Base-by-base conservation (phyloP, 2,329 filamentous ascomycete genomes). In the Fusarium virguliforme region DNA sequence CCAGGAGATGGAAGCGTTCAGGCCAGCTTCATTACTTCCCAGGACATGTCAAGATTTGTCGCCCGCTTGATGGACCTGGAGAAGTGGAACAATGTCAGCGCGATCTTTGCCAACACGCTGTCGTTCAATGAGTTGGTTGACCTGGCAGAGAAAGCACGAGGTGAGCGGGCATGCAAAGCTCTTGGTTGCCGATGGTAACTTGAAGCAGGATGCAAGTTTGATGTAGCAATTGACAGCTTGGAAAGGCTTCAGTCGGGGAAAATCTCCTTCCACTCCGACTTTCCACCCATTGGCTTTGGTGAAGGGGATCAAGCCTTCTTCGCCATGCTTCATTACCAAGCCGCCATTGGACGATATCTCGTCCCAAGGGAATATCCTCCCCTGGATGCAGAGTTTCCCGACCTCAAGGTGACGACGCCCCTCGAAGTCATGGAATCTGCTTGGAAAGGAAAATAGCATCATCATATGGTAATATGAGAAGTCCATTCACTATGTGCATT, bases 221-320 rank as follows among this genome's bases (percentile, higher is more conserved):
- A 64, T 6, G 60, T 72, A 0, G 62, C 34, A 1, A 24, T 51
- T 9, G 72, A 74, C 15, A 74, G 68, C 5, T 18, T 77, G 15
- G 70, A 73, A 8, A 76, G 71, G 40, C 41, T 77, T 2, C 62
- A 72, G 13, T 72, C 71, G 0, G 74, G 75, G 1, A 70, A 60
- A 6, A 77, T 77, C 12, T 76, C 75, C 1, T 75, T 75, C 40
- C 65, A 60, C 4, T 38, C 59, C 0, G 60, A 75, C 3, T 76
- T 69, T 34, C 75, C 75, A 0, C 12, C 53, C 0, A 74, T 75
- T 10, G 74, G 73, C 0, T 50, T 65, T 3, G 50, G 64, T 2
- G 65, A 61, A 0, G 72, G 68, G 0, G 70, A 72, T 4, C 61
- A 75, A 13, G 64, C 68, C 0, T 74, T 74, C 43, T 74, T 74